Conservation (phyloP, 176 grass and related monocot genomes). For the Zea luxurians region DNA sequence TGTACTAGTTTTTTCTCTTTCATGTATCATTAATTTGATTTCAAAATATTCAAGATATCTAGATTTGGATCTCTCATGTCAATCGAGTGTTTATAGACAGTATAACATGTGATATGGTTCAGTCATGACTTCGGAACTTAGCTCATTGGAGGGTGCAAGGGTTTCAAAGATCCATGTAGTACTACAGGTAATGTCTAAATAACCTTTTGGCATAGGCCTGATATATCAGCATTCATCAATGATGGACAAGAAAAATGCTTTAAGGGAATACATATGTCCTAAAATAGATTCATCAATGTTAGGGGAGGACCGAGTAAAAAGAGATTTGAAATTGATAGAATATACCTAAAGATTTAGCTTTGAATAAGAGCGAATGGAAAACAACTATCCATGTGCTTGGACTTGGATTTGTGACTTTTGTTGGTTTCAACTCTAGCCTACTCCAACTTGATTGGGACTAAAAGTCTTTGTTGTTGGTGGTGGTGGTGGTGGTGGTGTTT, state of each 20-base stretch:
- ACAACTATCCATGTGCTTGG: too few relatives aligned
- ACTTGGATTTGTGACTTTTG: too few relatives aligned
- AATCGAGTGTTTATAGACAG: not conserved
- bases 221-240: conserved; percentile 5
- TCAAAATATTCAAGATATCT: not conserved
- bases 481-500: not conserved
- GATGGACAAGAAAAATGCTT: not conserved
- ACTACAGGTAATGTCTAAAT: not conserved
- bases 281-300: not conserved
- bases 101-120: not conserved
- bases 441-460: too few relatives aligned
- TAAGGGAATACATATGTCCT: not conserved
- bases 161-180: not conserved
- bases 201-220: not conserved
- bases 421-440: too few relatives aligned
- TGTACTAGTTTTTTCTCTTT: not conserved
- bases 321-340: too few relatives aligned
- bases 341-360: too few relatives aligned
- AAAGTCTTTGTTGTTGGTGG: too few relatives aligned
- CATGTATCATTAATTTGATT: not conserved
- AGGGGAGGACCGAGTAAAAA: too few relatives aligned
- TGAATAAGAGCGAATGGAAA: too few relatives aligned
- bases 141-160: not conserved
- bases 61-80: not conserved
- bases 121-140: not conserved